phyloP scores from a whole-genome alignment of 2,329 filamentous ascomycete genomes.

The Cadophora gregata region DNA sequence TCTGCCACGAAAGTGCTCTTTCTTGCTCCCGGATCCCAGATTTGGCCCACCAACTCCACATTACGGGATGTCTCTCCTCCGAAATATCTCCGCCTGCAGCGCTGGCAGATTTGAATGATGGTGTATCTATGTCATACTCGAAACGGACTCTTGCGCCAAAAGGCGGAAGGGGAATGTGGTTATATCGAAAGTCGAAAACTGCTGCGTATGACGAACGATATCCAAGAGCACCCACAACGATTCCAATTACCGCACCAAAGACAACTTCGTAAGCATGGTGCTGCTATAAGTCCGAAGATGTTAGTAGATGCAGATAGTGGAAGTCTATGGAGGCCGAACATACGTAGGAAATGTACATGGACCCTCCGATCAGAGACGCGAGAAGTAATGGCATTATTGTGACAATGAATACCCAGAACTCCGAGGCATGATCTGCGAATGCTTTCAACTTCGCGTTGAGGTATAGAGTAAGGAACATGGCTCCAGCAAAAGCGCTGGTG shows the following conservation, averaged over 20 bases:
- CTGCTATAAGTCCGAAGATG: constrained; percentile 50
- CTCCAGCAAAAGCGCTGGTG: constrained; percentile 72
- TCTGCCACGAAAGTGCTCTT: constrained; percentile 18
- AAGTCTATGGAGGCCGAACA: constrained; percentile 8
- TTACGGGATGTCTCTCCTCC: constrained; percentile 17
- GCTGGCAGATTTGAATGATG: not conserved
- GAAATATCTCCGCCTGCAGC: not conserved
- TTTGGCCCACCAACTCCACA: constrained; percentile 28
- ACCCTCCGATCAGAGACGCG: constrained; percentile 67
- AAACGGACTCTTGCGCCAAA: constrained; percentile 21
- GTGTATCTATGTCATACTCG: not conserved
- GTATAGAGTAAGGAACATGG: constrained; percentile 73
- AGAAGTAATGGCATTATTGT: constrained; percentile 69
- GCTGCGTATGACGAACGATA: constrained; percentile 71
- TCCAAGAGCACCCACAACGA: constrained; percentile 63
- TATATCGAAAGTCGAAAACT: constrained; percentile 70
- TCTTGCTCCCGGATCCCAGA: constrained; percentile 16
- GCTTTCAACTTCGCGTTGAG: constrained; percentile 80
- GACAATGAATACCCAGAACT: constrained; percentile 73
- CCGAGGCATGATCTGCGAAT: constrained; percentile 71
- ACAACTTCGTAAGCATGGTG: constrained; percentile 76
- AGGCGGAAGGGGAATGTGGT: constrained; percentile 44
- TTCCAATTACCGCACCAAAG: constrained; percentile 67
- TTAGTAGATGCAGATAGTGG: not conserved
- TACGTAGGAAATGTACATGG: constrained; percentile 60